These are phyloP conservation scores for Acacia acuminata DNA, from an alignment of 306 rosid species.

Conservation along the genomic window DNA sequence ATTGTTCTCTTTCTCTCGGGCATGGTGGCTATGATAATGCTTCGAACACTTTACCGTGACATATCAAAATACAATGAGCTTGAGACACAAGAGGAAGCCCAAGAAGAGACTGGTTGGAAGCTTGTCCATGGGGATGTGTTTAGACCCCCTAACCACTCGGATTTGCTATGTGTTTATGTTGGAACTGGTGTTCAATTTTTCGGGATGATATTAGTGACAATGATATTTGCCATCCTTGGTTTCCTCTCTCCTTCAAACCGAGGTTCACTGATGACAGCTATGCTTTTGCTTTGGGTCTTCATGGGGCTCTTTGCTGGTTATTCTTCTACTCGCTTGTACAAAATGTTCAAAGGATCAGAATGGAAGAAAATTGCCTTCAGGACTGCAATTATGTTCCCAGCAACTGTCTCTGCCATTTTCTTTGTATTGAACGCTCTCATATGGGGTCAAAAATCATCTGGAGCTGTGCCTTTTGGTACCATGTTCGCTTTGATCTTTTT, in stretches of 20 bases:
- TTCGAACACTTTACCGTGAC: slow-evolving; percentile 94
- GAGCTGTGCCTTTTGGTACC: slow-evolving; percentile 98
- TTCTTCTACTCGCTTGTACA: slow-evolving; percentile 83
- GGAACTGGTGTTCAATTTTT: slow-evolving; percentile 98
- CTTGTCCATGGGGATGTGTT: slow-evolving; percentile 99
- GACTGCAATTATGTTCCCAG: slow-evolving; percentile 85
- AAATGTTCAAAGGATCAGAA: slow-evolving; percentile 90
- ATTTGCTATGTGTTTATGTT: slow-evolving; percentile 83
- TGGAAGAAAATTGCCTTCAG: slow-evolving; percentile 88
- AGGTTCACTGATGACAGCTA: slow-evolving; percentile 97
- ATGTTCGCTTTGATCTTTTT: slow-evolving; percentile 94
- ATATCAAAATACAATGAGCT: slow-evolving; percentile 96
- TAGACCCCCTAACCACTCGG: slow-evolving; percentile 84
- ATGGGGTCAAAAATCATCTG: slow-evolving; percentile 98
- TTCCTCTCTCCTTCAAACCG: slow-evolving; percentile 98
- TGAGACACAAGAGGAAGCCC: slow-evolving; percentile 99
- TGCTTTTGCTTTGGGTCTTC: slow-evolving; percentile 97
- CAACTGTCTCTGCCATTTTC: slow-evolving; percentile 68
- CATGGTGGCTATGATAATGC: slow-evolving; percentile 99
- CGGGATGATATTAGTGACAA: slow-evolving; percentile 88
- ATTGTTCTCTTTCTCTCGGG: slow-evolving; percentile 98
- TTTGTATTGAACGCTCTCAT: slow-evolving; percentile 75
- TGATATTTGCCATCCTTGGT: slow-evolving; percentile 95
- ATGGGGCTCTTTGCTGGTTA: slow-evolving; percentile 97
- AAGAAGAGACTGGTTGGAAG: slow-evolving; percentile 99